Evolutionary conservation across 176 grass and related monocot genomes (phyloP).

Genomic region (Triticum timopheevii): DNA sequence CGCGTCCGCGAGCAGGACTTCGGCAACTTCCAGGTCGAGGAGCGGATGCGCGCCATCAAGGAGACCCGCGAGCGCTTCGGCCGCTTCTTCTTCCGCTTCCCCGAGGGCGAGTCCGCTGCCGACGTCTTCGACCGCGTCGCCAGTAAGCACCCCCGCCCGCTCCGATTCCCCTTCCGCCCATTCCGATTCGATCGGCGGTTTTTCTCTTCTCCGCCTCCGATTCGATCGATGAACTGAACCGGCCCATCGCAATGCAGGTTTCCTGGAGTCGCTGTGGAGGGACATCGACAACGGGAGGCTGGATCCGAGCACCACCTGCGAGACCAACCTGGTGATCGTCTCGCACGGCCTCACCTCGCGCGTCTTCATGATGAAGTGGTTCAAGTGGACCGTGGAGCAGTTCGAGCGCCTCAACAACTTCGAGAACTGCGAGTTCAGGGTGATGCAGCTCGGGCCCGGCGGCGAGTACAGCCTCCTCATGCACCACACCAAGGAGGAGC

Average conservation of each 20-base stretch:
- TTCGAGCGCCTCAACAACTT: conserved; percentile 93
- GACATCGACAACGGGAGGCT: conserved; percentile 91
- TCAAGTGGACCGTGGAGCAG: conserved; percentile 98
- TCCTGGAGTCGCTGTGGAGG: conserved; percentile 91
- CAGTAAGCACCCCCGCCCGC: conserved; percentile 24
- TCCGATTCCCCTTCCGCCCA: neutral
- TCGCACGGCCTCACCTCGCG: conserved; percentile 84
- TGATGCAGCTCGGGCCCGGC: conserved; percentile 84
- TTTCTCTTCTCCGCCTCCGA: neutral
- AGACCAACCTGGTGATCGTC: conserved; percentile 86
- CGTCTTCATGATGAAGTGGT: conserved; percentile 99
- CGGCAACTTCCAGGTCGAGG: conserved; percentile 96
- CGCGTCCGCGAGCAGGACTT: conserved; percentile 97
- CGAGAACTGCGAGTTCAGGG: conserved; percentile 80
- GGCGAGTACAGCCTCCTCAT: conserved; percentile 93
- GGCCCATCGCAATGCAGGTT: conserved; percentile 39
- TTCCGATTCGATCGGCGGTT: neutral
- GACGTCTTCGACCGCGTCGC: conserved; percentile 98
- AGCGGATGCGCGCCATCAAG: conserved; percentile 88
- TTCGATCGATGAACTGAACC: neutral
- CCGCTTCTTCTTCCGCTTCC: conserved; percentile 97
- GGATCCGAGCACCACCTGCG: conserved; percentile 52
- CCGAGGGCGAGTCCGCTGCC: conserved; percentile 93
- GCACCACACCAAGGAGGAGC: conserved; percentile 88
- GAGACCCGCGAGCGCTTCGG: conserved; percentile 76